Evolutionary conservation across 176 grass and related monocot genomes (phyloP).

Genomic region (Paspalum notatum): DNA sequence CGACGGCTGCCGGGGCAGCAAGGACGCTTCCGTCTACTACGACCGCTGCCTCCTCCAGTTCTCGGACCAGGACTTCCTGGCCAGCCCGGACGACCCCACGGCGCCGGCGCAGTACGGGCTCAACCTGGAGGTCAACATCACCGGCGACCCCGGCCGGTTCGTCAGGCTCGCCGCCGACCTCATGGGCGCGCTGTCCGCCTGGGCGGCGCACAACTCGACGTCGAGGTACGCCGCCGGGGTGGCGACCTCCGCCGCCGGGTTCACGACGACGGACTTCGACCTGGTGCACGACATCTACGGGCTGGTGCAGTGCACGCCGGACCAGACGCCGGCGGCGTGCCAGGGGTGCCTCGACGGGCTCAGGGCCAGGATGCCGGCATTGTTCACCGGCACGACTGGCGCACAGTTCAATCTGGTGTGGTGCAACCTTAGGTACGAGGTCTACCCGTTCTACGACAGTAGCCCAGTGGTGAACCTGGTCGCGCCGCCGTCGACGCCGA

Average conservation of each 20-base stretch:
- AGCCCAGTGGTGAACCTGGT: not conserved
- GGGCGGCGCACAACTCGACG: constrained; percentile 32
- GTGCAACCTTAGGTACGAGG: constrained; percentile 30
- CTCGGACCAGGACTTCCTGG: constrained; percentile 32
- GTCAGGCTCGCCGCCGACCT: not conserved
- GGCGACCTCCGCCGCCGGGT: not conserved
- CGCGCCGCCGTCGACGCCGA: not conserved
- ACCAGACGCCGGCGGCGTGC: constrained; percentile 22
- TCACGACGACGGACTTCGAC: not conserved
- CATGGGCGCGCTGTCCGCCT: not conserved
- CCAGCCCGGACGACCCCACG: not conserved
- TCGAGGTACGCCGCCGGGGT: constrained; percentile 39
- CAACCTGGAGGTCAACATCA: not conserved
- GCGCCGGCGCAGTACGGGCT: not conserved
- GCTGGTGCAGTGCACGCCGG: constrained; percentile 45
- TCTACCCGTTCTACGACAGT: not conserved
- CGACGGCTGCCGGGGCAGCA: constrained; percentile 1
- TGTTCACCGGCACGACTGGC: not conserved
- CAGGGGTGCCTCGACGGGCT: not conserved
- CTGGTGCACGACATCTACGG: constrained; percentile 28
- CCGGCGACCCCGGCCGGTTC: not conserved
- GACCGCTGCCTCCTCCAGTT: constrained; percentile 46
- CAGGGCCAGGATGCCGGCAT: not conserved
- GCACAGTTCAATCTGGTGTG: constrained; percentile 8
- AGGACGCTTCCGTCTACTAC: constrained; percentile 40